phyloP scores from a whole-genome alignment of 2,329 filamentous ascomycete species.

The Trichophyton simii region DNA sequence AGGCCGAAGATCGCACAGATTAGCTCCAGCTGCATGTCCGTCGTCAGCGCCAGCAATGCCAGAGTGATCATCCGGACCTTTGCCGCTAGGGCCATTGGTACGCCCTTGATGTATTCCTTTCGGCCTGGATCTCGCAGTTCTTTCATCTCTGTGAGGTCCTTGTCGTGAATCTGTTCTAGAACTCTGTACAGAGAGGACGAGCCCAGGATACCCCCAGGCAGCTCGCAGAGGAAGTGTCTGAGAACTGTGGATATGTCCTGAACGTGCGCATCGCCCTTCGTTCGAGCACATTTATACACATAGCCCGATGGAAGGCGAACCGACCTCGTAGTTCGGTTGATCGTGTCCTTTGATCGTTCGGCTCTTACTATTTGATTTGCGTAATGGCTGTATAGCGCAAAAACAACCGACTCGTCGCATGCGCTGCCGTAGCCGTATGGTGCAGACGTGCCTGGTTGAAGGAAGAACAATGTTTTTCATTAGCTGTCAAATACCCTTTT shows the following conservation, averaged over 20 bases:
- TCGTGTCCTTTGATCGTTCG: slow-evolving; percentile 23
- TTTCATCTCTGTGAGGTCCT: slow-evolving; percentile 12
- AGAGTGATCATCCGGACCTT: slow-evolving; percentile 26
- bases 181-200: slow-evolving; percentile 23
- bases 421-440: slow-evolving; percentile 25
- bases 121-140: slow-evolving; percentile 13
- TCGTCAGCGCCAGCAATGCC: slow-evolving; percentile 27
- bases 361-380: slow-evolving; percentile 28
- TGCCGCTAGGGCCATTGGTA: slow-evolving; percentile 15
- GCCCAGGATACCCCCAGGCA: slow-evolving; percentile 30
- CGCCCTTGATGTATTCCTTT: slow-evolving; percentile 15
- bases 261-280: slow-evolving; percentile 15
- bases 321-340: slow-evolving; percentile 25
- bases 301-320: slow-evolving; percentile 20
- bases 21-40: slow-evolving; percentile 28
- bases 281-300: slow-evolving; percentile 5
- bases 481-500: neutral
- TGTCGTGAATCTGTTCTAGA: slow-evolving; percentile 21
- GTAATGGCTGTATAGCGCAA: slow-evolving; percentile 29
- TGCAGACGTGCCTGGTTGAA: slow-evolving; percentile 18
- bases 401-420: slow-evolving; percentile 25
- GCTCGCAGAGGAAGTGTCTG: slow-evolving; percentile 24
- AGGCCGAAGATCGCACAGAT: slow-evolving; percentile 32
- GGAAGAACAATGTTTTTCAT: neutral
- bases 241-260: slow-evolving; percentile 26